phyloP scores from a whole-genome alignment of 352 stramenopile species.

The Phytophthora syringae region DNA sequence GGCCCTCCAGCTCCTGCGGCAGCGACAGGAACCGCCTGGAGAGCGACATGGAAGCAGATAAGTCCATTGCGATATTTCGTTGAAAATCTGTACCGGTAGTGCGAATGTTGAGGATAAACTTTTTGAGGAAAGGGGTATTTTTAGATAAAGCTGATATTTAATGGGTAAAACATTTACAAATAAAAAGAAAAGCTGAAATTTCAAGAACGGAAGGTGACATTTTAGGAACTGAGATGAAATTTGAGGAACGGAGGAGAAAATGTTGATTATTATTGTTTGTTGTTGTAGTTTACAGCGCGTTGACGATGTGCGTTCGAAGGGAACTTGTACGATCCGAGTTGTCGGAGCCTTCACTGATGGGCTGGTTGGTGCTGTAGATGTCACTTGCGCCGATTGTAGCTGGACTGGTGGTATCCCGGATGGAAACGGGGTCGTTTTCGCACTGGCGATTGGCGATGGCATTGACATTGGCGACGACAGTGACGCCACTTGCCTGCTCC shows the following conservation, averaged over 20 bases:
- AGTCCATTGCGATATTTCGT: neutral
- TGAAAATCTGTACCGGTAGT: no score
- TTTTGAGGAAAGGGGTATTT: no score
- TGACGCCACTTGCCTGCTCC: constrained; percentile 15
- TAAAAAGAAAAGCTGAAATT: neutral
- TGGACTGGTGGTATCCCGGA: neutral
- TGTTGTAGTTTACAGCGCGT: constrained; percentile 9
- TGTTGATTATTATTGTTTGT: neutral
- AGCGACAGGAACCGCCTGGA: constrained; percentile 36
- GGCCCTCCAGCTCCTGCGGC: constrained; percentile 43
- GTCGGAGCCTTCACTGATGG: constrained; percentile 14
- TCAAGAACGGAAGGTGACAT: constrained; percentile 1
- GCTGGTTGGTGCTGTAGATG: constrained; percentile 8
- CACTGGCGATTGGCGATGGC: constrained; percentile 26
- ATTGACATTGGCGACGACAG: constrained; percentile 19
- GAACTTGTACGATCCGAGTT: constrained; percentile 22
- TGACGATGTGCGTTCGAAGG: constrained; percentile 4
- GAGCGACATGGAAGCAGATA: constrained; percentile 26
- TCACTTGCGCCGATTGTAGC: no score
- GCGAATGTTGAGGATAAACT: no score
- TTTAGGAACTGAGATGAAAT: no score
- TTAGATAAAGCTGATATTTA: no score
- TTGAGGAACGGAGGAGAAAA: no score
- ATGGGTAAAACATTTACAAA: neutral
- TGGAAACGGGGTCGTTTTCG: neutral